A percentile compares a stretch with the other conserved stretches of the same genome.
Evolutionary conservation across 2,329 filamentous ascomycete genomes (phyloP).

Genomic region (Pyrenochaeta sp.): DNA sequence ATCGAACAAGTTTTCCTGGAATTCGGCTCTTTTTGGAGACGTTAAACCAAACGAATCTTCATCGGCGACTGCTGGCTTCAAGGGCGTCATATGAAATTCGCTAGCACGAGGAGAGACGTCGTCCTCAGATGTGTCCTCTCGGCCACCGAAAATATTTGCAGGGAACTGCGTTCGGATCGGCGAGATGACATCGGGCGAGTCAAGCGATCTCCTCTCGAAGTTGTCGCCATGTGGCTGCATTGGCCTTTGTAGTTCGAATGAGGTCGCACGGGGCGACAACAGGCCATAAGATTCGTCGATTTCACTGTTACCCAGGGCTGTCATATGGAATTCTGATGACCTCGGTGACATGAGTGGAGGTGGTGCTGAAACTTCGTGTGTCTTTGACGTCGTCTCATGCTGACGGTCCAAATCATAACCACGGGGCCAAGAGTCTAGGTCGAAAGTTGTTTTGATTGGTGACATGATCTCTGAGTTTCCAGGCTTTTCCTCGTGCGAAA

Average conservation of each 20-base stretch:
- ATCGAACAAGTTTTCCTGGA: conserved; percentile 40
- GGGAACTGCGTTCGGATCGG: conserved; percentile 50
- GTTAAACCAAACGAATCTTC: conserved; percentile 48
- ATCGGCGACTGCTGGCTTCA: conserved; percentile 40
- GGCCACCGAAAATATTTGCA: conserved; percentile 34
- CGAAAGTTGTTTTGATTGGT: conserved; percentile 40
- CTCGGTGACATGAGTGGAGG: conserved; percentile 34
- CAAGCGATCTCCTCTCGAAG: not conserved
- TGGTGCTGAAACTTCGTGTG: conserved; percentile 14
- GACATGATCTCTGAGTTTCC: conserved; percentile 32
- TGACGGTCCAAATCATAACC: conserved; percentile 30
- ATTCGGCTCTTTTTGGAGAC: conserved; percentile 53
- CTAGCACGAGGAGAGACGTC: conserved; percentile 46
- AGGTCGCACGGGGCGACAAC: conserved; percentile 27
- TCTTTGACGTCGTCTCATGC: conserved; percentile 13
- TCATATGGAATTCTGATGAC: conserved; percentile 29
- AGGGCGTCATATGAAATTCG: conserved; percentile 49
- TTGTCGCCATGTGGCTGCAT: conserved; percentile 1
- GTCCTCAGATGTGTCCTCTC: conserved; percentile 43
- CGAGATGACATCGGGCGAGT: conserved; percentile 39
- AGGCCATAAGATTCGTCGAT: conserved; percentile 25
- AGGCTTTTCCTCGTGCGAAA: conserved; percentile 20
- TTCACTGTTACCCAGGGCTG: conserved; percentile 9
- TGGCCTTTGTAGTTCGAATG: conserved; percentile 18
- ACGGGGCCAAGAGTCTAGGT: conserved; percentile 36